Conservation (phyloP, 2,329 filamentous ascomycete genomes). For the Aspergillus piperis region DNA sequence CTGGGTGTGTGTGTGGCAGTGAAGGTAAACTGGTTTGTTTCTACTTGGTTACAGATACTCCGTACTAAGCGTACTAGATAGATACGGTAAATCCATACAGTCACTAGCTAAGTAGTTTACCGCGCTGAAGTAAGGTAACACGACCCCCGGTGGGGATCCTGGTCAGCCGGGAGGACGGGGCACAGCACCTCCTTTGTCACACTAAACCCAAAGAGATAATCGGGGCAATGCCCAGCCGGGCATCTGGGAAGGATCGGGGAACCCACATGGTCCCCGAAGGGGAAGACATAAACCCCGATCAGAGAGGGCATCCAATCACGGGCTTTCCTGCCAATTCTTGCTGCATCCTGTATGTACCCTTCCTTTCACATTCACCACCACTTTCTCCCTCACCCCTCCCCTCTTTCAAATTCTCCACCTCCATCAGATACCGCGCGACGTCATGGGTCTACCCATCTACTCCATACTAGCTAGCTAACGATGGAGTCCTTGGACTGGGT, state of each 20-base stretch:
- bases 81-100: no score
- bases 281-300: conserved; percentile 20
- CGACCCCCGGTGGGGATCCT: conserved; percentile 3
- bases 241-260: conserved; percentile 22
- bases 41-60: no score
- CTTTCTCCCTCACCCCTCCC: no score
- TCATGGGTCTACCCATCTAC: not conserved
- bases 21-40: no score
- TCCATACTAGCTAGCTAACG: no score
- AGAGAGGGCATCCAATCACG: conserved; percentile 19
- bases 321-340: not conserved
- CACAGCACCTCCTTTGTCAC: not conserved
- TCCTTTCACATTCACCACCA: no score
- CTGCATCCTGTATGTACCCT: no score
- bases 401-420: not conserved
- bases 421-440: not conserved
- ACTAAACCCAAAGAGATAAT: conserved; percentile 12
- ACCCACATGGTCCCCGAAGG: conserved; percentile 24
- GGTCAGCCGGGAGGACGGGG: not conserved
- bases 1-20: no score
- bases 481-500: no score
- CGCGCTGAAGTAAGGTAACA: not conserved
- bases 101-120: not conserved
- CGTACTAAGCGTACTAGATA: no score
- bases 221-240: conserved; percentile 8